A percentile compares a stretch with the other conserved stretches of the same genome.
Conservation (phyloP, 257 asterid genomes). For the Fraxinus cuspidata region DNA sequence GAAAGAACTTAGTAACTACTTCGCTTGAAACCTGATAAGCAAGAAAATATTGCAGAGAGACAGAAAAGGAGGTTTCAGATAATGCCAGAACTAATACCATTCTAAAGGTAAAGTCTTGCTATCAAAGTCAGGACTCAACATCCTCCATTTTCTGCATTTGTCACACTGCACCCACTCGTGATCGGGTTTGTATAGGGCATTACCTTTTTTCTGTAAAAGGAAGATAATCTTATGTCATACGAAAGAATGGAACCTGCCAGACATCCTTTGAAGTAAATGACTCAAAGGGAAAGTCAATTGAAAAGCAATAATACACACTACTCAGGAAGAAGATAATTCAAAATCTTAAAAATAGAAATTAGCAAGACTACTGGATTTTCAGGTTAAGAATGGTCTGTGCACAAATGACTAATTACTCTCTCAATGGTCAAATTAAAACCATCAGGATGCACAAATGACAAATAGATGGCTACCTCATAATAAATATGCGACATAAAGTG, state of each 20-base stretch:
- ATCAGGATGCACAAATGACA: not conserved
- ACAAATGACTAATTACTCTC: not conserved
- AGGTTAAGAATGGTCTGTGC: not conserved
- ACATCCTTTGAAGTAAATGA: not conserved
- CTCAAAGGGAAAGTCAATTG: not conserved
- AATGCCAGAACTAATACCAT: constrained; percentile 42
- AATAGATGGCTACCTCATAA: not conserved
- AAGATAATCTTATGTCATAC: constrained; percentile 24
- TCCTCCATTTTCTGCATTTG: constrained; percentile 88
- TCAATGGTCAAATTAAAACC: not conserved
- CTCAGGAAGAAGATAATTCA: not conserved
- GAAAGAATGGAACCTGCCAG: constrained; percentile 15
- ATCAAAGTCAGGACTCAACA: constrained; percentile 50
- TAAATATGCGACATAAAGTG: not conserved
- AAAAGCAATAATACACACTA: not conserved
- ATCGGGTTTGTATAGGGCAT: constrained; percentile 57
- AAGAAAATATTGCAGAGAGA: not conserved
- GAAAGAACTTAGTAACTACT: constrained; percentile 15
- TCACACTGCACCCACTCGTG: constrained; percentile 86
- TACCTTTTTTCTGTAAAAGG: constrained; percentile 48
- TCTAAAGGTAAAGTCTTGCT: constrained; percentile 59
- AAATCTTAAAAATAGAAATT: not conserved
- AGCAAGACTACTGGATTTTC: not conserved
- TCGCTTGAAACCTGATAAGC: not conserved
- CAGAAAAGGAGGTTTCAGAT: not conserved